These are phyloP conservation scores for Galerina sulciceps DNA, from an alignment of 768 basidiomycete genomes.

Conservation along the genomic window DNA sequence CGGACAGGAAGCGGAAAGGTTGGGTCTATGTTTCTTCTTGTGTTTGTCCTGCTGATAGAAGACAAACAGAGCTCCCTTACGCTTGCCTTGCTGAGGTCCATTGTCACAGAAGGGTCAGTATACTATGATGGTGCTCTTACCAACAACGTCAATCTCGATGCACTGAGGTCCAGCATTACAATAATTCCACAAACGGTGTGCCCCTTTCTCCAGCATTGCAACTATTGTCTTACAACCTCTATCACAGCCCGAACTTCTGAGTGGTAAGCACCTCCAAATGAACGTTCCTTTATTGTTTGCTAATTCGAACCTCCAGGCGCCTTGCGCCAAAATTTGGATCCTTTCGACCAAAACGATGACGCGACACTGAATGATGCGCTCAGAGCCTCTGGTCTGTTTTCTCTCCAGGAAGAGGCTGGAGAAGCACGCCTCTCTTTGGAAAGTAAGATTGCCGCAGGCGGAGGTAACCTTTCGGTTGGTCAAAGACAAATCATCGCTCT, in stretches of 20 bases:
- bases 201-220: too few species aligned
- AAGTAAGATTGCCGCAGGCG: slow-evolving; percentile 52
- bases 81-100: slow-evolving; percentile 59
- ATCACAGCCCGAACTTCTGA: slow-evolving; percentile 52
- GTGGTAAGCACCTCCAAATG: slow-evolving; percentile 35
- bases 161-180: slow-evolving; percentile 59
- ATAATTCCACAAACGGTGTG: slow-evolving; percentile 58
- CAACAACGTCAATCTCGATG: slow-evolving; percentile 54
- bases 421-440: slow-evolving; percentile 53
- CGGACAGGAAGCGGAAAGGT: slow-evolving; percentile 53
- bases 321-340: slow-evolving; percentile 67
- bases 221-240: background rate
- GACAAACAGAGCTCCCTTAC: slow-evolving; percentile 51
- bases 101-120: slow-evolving; percentile 58
- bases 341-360: slow-evolving; percentile 62
- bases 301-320: slow-evolving; percentile 29
- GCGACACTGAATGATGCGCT: slow-evolving; percentile 41
- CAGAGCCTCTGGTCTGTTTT: slow-evolving; percentile 42
- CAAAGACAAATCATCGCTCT: slow-evolving; percentile 74
- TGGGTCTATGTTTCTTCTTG: background rate
- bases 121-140: slow-evolving; percentile 59
- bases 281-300: background rate
- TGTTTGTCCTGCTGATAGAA: too few species aligned
- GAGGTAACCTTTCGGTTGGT: slow-evolving; percentile 75
- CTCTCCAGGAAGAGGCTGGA: slow-evolving; percentile 45